phyloP scores from a whole-genome alignment of 2,329 filamentous ascomycete species.

The Nemania sp. region DNA sequence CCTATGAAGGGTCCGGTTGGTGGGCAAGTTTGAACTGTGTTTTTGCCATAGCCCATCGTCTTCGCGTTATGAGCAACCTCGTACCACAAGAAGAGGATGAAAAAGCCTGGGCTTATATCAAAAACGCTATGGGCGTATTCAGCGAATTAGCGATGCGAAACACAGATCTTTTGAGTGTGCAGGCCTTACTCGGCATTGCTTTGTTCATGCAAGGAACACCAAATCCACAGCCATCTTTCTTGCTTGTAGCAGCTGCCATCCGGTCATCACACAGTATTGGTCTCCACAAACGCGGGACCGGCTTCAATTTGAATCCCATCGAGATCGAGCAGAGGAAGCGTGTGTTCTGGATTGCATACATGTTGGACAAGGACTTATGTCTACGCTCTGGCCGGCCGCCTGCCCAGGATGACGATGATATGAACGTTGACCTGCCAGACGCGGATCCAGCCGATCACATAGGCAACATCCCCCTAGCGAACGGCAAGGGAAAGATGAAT shows the following conservation, averaged over 20 bases:
- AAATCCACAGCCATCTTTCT: slow-evolving; percentile 92
- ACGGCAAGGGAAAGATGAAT: slow-evolving; percentile 91
- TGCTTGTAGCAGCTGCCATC: slow-evolving; percentile 88
- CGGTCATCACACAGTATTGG: slow-evolving; percentile 91
- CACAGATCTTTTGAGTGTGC: slow-evolving; percentile 91
- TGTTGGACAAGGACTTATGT: slow-evolving; percentile 66
- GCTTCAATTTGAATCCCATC: slow-evolving; percentile 89
- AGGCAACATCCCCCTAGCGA: slow-evolving; percentile 87
- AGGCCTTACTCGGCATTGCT: slow-evolving; percentile 90
- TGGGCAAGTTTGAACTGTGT: slow-evolving; percentile 97
- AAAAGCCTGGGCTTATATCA: slow-evolving; percentile 92
- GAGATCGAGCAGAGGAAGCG: slow-evolving; percentile 85
- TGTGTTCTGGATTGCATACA: slow-evolving; percentile 69
- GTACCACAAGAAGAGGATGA: slow-evolving; percentile 89
- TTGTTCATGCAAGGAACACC: slow-evolving; percentile 95
- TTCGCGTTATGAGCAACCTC: slow-evolving; percentile 94
- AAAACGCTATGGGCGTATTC: slow-evolving; percentile 94
- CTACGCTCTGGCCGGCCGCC: slow-evolving; percentile 62
- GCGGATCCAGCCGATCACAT: slow-evolving; percentile 90
- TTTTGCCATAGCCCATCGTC: slow-evolving; percentile 86
- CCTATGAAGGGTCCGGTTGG: slow-evolving; percentile 95
- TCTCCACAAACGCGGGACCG: slow-evolving; percentile 88
- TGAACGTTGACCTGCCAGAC: slow-evolving; percentile 95
- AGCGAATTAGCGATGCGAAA: slow-evolving; percentile 94
- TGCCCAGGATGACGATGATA: slow-evolving; percentile 68